Percentiles rank a stretch among this genome's conserved stretches.
These are phyloP conservation scores for Psilocybe sp. DNA, from an alignment of 768 basidiomycete genomes.

Conservation along the genomic window DNA sequence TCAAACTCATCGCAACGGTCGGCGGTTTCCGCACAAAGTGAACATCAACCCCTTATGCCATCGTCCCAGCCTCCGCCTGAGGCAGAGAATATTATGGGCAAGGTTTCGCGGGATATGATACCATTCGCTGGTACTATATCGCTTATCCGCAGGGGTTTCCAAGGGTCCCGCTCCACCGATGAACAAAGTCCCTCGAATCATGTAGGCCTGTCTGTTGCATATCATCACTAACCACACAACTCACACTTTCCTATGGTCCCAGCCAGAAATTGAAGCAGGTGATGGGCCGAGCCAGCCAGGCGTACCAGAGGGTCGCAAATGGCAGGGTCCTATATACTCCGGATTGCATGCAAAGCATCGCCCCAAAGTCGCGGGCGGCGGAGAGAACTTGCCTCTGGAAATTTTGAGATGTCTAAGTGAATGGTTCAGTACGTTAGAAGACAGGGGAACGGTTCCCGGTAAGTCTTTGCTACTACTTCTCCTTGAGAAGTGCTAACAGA, in stretches of 20 bases:
- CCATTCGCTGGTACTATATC: conserved; percentile 33
- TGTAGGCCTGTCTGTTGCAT: too few species aligned
- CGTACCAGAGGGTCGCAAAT: conserved; percentile 18
- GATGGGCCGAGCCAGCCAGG: background rate
- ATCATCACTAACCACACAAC: too few species aligned
- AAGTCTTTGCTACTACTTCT: conserved; percentile 10
- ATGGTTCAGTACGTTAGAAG: conserved; percentile 58
- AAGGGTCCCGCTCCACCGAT: background rate
- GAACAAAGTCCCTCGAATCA: too few species aligned
- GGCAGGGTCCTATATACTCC: conserved; percentile 36
- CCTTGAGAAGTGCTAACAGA: background rate
- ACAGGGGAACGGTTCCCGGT: conserved; percentile 58
- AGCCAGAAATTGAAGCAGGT: background rate
- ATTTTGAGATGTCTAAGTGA: conserved; percentile 53
- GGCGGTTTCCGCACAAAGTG: conserved; percentile 19
- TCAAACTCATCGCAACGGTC: conserved; percentile 19
- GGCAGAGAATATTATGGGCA: conserved; percentile 20
- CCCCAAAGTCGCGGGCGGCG: conserved; percentile 34
- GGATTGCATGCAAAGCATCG: conserved; percentile 30
- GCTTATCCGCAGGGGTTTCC: conserved; percentile 13
- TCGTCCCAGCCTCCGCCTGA: conserved; percentile 24
- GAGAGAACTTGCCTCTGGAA: conserved; percentile 59
- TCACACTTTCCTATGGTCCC: too few species aligned
- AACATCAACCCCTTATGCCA: conserved; percentile 38
- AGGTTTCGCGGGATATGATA: conserved; percentile 35